A percentile compares a stretch with the other conserved stretches of the same genome.
Conservation (phyloP, 805 yeast species). For the Metschnikowia chrysomelidarum region DNA sequence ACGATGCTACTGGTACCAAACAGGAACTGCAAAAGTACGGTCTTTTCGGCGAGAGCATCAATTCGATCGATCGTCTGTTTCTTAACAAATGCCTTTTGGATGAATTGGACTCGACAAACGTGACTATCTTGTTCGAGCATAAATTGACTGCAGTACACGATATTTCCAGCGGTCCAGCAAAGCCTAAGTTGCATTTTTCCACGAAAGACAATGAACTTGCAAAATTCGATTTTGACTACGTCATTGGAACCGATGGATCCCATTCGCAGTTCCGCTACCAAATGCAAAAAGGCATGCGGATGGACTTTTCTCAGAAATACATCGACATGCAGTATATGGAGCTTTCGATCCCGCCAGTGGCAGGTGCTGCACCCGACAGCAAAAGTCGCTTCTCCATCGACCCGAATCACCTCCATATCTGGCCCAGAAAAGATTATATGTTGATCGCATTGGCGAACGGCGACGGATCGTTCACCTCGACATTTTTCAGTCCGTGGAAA, state of each 20-base stretch:
- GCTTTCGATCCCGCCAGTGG: constrained; percentile 62
- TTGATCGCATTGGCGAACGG: constrained; percentile 82
- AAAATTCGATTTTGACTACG: constrained; percentile 46
- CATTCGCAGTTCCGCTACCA: constrained; percentile 70
- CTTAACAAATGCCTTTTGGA: constrained; percentile 64
- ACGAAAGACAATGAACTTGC: constrained; percentile 19
- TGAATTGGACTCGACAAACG: constrained; percentile 50
- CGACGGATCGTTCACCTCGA: constrained; percentile 86
- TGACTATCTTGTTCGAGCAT: constrained; percentile 51
- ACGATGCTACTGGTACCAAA: constrained; percentile 54
- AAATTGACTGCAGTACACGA: constrained; percentile 48
- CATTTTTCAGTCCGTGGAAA: constrained; percentile 81
- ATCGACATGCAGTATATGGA: constrained; percentile 85
- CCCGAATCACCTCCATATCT: constrained; percentile 81
- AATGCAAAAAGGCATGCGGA: constrained; percentile 61
- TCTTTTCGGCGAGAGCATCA: constrained; percentile 75
- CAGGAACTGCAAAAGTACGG: constrained; percentile 76
- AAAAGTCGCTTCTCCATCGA: constrained; percentile 48
- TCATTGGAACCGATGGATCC: constrained; percentile 87
- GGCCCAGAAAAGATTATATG: constrained; percentile 90
- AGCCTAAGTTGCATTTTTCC: constrained; percentile 25
- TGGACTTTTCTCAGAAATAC: constrained; percentile 73
- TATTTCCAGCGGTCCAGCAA: constrained; percentile 12
- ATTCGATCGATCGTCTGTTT: constrained; percentile 76
- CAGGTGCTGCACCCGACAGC: constrained; percentile 25